Base-by-base conservation (phyloP, 306 rosid genomes). In the Trifolium subterraneum region DNA sequence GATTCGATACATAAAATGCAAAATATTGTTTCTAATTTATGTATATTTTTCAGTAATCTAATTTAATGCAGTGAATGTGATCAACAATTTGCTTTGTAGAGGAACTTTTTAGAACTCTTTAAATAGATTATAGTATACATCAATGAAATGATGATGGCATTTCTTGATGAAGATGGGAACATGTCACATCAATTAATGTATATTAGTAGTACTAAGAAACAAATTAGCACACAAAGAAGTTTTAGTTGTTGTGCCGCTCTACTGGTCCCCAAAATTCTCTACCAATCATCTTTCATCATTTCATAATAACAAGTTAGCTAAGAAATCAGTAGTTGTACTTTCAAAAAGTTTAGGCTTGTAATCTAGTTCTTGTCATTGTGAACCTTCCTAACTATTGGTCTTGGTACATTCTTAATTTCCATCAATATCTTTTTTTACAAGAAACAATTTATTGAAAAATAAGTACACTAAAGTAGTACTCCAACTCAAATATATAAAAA, bases 131-230 rank as follows among this genome's bases (percentile, higher is more conserved):
- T 52, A 25, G 25, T 8, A 52, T 51, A 16, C 39, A 4, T 64
- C 41, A 52, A 22, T 39, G 81, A 79, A 52, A 22, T 39, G 81
- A 79, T 56, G 10, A 63, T 16, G 4, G 22, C 83, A 75, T 79
- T 72, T 75, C 27, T 78, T 55, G 35, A 74, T 38, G 45, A 64
- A 54, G 29, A 42, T 16, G 29, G 20, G 29, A 72, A 48, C 2
- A 33, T 9, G 78, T 82, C 13, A 68, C 77, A 67, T 68, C 39
- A 41, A 41, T 6, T 51, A 41, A 47, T 36, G 74, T 70, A 13
- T 22, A 27, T 18, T 9, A 55, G 18, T 72, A 7, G 68, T 70
- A 70, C 6, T 54, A 58, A 64, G 68, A 83, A 74, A 74, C 82
- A 73, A 78, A 78, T 42, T 68, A 68, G 52, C 65, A 23, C 65